Evolutionary conservation across 1,139 yeast genomes (phyloP), one percentile per base, ranked within the genome.

Genomic region (Keqinozyma sinolaborantium): DNA sequence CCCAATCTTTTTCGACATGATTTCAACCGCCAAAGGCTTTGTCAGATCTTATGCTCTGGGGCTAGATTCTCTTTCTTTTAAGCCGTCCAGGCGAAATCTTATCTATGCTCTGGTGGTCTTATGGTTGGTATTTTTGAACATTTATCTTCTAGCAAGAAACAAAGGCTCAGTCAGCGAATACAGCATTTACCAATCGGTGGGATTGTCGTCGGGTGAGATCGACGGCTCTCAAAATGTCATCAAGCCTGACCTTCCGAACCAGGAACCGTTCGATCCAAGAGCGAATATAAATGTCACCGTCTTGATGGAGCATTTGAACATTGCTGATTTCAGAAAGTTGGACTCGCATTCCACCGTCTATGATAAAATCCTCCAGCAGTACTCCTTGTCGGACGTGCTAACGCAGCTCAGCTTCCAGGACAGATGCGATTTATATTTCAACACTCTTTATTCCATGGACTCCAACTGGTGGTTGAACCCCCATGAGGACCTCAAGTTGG

Each of bases 241-340:
- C 55, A 67, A 50, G 34, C 61, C 54, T 23, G 56, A 55, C 43
- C 68, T 77, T 45, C 80, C 70, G 44, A 72, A 63, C 14, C 82
- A 78, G 2, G 86, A 68, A 24, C 77, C 79, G 28, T 85, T 71
- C 56, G 85, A 88, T 40, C 87, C 64, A 42, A 86, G 61, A 38
- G 83, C 53, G 39, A 84, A 83, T 3, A 87, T 77, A 28, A 81
- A 60, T 33, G 82, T 61, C 1, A 85, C 87, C n/a, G n/a, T n/a
- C n/a, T n/a, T n/a, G n/a, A n/a, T 34, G 7, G 35, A 36, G 18
- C 31, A 36, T 14, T 18, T 36, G 12, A 38, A 39, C 4, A 35
- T 53, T 11, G 36, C 36, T 14, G 58, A 54, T 31, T 21, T 20
- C 4, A 40, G 56, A 28, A 32, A 36, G 0, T 30, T 48, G 14